phyloP scores from a whole-genome alignment of 208 protist genomes.

The Wallacemonas rigidus region DNA sequence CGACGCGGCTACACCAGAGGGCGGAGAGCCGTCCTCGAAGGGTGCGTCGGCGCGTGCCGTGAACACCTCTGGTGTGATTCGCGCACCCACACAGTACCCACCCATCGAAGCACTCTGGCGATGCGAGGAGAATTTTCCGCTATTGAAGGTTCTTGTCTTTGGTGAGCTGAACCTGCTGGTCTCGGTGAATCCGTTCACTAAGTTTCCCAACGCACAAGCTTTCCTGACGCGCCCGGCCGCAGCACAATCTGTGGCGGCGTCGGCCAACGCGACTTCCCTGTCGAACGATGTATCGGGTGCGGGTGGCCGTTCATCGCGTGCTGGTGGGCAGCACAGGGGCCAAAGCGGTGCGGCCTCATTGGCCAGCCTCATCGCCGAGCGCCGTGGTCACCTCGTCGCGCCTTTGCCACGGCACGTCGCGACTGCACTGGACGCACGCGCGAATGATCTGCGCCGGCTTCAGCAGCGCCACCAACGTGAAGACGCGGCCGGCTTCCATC shows the following conservation, averaged over 20 bases:
- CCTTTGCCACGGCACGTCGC: conserved; percentile 56
- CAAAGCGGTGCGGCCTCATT: conserved; percentile 48
- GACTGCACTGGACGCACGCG: conserved; percentile 56
- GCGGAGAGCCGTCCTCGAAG: too few species aligned
- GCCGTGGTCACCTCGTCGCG: conserved; percentile 66
- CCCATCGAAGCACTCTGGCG: conserved; percentile 77
- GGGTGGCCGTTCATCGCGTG: background rate
- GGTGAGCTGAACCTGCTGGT: conserved; percentile 87
- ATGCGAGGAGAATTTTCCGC: conserved; percentile 73
- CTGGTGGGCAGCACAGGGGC: conserved; percentile 12
- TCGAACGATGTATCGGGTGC: too few species aligned
- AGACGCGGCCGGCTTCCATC: conserved; percentile 58
- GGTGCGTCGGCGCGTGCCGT: too few species aligned
- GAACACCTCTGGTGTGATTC: conserved; percentile 17
- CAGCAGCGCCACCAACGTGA: conserved; percentile 84
- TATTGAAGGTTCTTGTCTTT: conserved; percentile 84
- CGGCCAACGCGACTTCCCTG: background rate
- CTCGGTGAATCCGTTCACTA: conserved; percentile 80
- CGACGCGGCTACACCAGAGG: background rate
- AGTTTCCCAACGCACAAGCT: conserved; percentile 72
- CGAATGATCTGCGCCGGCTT: conserved; percentile 68
- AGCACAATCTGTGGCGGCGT: conserved; percentile 16
- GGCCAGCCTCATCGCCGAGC: conserved; percentile 67
- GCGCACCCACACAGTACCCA: conserved; percentile 51
- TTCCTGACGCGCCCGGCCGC: conserved; percentile 69